A percentile compares a stretch with the other conserved stretches of the same genome.
Conservation (phyloP, 2,329 filamentous ascomycete genomes). For the Eutypa lata region DNA sequence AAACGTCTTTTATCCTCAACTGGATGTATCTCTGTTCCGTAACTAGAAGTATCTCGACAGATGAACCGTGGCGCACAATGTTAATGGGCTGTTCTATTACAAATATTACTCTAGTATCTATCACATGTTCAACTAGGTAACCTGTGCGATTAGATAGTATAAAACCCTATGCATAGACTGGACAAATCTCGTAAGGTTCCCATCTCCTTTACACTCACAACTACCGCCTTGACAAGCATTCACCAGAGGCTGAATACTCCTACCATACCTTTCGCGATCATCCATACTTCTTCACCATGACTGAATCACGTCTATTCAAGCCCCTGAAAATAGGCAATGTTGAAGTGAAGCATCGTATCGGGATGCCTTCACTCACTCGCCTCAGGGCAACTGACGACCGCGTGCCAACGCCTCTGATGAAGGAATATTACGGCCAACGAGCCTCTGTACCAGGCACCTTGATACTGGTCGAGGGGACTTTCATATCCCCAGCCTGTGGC, state of each 20-base stretch:
- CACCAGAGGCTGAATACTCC: too few species aligned
- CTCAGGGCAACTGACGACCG: conserved; percentile 41
- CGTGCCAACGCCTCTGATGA: conserved; percentile 35
- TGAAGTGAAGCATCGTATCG: conserved; percentile 20
- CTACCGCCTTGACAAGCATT: too few species aligned
- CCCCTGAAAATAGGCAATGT: conserved; percentile 21
- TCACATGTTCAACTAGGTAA: too few species aligned
- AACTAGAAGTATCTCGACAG: not conserved
- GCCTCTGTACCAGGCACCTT: conserved; percentile 31
- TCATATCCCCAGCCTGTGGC: conserved; percentile 44
- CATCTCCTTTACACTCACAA: too few species aligned
- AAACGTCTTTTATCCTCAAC: conserved; percentile 4
- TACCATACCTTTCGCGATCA: too few species aligned
- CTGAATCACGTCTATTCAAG: conserved; percentile 19
- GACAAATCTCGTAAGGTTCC: too few species aligned
- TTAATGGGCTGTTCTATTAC: too few species aligned
- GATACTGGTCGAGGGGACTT: conserved; percentile 54
- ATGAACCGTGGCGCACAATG: too few species aligned
- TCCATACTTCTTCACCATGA: conserved; percentile 5
- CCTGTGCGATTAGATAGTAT: too few species aligned
- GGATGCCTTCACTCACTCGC: conserved; percentile 50
- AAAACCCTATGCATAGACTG: too few species aligned
- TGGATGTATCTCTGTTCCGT: conserved; percentile 5
- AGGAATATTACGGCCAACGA: conserved; percentile 27
- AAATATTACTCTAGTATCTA: too few species aligned